These are phyloP conservation scores for Fusarium goolgardi DNA, from an alignment of 2,329 filamentous ascomycete species.

Conservation along the genomic window DNA sequence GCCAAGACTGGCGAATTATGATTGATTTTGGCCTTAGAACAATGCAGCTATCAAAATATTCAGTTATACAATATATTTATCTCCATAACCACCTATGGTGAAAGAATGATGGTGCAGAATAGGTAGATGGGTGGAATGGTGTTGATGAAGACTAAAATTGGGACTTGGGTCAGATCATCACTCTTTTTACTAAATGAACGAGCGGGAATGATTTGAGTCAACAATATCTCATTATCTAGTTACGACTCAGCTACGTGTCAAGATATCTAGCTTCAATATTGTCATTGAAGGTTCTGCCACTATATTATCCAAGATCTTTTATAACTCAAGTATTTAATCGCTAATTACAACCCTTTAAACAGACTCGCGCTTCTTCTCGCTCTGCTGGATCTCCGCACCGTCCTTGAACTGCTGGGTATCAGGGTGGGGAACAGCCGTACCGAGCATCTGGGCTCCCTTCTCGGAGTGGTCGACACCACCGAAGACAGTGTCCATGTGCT, in stretches of 20 bases:
- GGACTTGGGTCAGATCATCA: background rate
- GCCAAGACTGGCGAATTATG: background rate
- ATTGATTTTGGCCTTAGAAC: background rate
- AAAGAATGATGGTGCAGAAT: background rate
- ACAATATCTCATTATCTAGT: slow-evolving; percentile 3
- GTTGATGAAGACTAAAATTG: background rate
- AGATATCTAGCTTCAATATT: slow-evolving; percentile 4
- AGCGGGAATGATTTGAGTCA: background rate
- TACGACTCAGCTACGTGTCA: background rate
- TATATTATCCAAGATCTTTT: background rate
- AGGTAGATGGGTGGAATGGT: background rate
- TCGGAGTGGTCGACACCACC: slow-evolving; percentile 50
- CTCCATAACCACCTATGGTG: background rate
- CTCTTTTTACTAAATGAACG: background rate
- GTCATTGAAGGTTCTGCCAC: slow-evolving; percentile 1
- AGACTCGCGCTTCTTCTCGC: slow-evolving; percentile 40
- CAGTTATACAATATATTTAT: background rate
- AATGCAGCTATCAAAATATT: too few relatives aligned
- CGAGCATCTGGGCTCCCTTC: slow-evolving; percentile 47
- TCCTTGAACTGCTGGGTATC: slow-evolving; percentile 41
- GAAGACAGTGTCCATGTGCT: slow-evolving; percentile 73
- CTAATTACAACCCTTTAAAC: slow-evolving; percentile 25
- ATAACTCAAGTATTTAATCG: background rate
- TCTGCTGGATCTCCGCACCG: slow-evolving; percentile 38
- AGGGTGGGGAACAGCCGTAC: slow-evolving; percentile 19